These are phyloP conservation scores for Metroxylon sagu DNA, from an alignment of 176 grass and related monocot genomes.

Conservation along the genomic window DNA sequence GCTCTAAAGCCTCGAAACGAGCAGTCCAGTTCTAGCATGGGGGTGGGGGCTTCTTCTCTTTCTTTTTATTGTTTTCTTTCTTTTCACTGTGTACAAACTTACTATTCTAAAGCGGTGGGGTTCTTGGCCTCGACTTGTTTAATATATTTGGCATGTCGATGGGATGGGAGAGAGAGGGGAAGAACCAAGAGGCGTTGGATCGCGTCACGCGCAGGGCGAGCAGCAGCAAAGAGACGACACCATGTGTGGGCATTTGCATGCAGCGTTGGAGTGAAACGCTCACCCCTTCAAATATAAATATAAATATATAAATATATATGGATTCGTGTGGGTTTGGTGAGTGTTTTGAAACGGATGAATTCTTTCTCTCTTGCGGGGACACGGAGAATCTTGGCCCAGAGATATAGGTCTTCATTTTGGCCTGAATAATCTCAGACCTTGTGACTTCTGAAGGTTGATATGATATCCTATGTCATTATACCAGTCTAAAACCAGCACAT, in stretches of 20 bases:
- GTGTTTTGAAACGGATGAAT: conserved; percentile 8
- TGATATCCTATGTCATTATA: no score
- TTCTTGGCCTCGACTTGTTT: no score
- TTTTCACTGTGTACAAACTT: neutral
- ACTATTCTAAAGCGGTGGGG: neutral
- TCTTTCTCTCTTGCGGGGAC: conserved; percentile 2
- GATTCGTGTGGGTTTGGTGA: conserved; percentile 15
- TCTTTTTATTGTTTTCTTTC: neutral
- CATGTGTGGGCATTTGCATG: no score
- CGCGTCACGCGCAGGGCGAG: neutral
- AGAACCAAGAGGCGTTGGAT: neutral
- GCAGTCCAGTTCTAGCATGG: no score
- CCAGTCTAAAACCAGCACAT: no score
- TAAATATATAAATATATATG: conserved; percentile 12
- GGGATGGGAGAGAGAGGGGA: no score
- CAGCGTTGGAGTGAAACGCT: no score
- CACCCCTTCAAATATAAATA: no score
- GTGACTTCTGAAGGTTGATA: no score
- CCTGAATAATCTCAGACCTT: no score
- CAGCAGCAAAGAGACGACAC: neutral
- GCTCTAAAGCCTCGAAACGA: conserved; percentile 21
- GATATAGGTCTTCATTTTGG: neutral
- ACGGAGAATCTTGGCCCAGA: conserved; percentile 34
- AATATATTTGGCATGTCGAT: no score
- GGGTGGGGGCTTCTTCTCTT: neutral